A percentile compares a stretch with the other conserved stretches of the same genome.
Conservation (phyloP, 2,329 filamentous ascomycete species). For the Chaetoscypha palmicola region DNA sequence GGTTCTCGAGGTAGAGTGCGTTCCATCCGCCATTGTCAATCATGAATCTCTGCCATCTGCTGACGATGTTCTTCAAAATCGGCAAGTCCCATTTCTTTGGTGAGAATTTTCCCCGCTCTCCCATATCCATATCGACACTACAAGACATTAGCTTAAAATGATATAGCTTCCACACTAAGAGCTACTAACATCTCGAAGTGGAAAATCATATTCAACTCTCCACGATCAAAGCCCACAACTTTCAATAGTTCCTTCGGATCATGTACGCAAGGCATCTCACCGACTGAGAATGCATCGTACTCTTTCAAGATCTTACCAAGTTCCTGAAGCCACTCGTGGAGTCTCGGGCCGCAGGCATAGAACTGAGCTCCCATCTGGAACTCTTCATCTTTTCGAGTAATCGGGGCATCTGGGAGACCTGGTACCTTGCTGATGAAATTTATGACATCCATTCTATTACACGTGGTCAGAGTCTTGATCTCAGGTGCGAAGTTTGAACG, state of each 20-base stretch:
- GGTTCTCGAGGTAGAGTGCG: constrained; percentile 51
- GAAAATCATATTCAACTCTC: constrained; percentile 66
- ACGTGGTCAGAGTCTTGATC: not conserved
- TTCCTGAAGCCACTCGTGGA: constrained; percentile 44
- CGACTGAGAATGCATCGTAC: constrained; percentile 46
- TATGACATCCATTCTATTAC: constrained; percentile 56
- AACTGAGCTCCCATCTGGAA: constrained; percentile 45
- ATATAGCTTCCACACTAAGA: not conserved
- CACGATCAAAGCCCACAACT: constrained; percentile 47
- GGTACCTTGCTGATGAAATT: constrained; percentile 59
- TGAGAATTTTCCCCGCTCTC: constrained; percentile 38
- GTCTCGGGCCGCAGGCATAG: constrained; percentile 50
- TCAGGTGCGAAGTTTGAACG: not conserved
- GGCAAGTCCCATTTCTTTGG: constrained; percentile 34
- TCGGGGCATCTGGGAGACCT: constrained; percentile 46
- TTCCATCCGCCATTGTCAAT: constrained; percentile 48
- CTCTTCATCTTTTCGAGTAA: constrained; percentile 36
- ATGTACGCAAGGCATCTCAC: constrained; percentile 40
- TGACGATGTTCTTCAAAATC: constrained; percentile 40
- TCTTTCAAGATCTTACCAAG: constrained; percentile 40
- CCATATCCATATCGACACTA: constrained; percentile 45
- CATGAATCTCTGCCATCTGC: constrained; percentile 46
- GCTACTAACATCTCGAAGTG: constrained; percentile 59
- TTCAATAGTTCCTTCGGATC: constrained; percentile 43
- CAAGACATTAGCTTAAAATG: not conserved